Evolutionary conservation across 2,329 filamentous ascomycete genomes (phyloP), one percentile per base, ranked within the genome.

Genomic region (Penicillium sp.): DNA sequence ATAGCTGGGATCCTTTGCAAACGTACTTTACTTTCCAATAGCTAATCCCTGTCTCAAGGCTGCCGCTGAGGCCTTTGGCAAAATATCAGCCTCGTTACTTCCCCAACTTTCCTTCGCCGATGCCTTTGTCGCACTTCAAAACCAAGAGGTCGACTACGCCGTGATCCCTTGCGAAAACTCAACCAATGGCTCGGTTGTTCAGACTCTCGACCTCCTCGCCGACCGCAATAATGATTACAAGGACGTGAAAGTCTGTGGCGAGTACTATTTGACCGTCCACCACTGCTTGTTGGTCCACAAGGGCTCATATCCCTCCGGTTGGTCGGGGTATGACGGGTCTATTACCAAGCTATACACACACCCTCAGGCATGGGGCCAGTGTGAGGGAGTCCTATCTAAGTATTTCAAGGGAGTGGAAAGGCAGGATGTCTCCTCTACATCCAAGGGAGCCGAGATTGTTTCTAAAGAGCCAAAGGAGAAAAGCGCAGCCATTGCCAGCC

Each of bases 101-200:
- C 74, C 76, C 1, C 64, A 73, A 31, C 44, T 71, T 29, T 74
- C 70, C 16, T 79, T 78, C 57, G 69, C 70, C 31, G 91, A 95
- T 70, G 86, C 96, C 66, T 96, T 97, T 73, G 81, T 87, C 50
- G 82, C 86, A 16, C 89, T 96, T 6, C 91, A 96, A 69, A 80
- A 81, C 37, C 82, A 84, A 56, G 71, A 78, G 45, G 85, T 85
- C 0, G 76, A 83, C 52, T 87, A 87, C 55, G 95, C 93, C 64
- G 90, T 98, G 31, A 90, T 97, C 1, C 95, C 95, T 7, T 93
- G 96, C 75, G 93, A 98, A 73, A 99, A 99, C 79, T 96, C 90
- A 41, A 93, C 91, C 71, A 96, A 98, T 75, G 95, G 95, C 68
- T 88, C 89, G 53, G 95, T 99, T 49, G 86, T 95, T 55, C 90